phyloP scores from a whole-genome alignment of 192 early-diverging fungal genomes.

The Pilobolus umbonatus region DNA sequence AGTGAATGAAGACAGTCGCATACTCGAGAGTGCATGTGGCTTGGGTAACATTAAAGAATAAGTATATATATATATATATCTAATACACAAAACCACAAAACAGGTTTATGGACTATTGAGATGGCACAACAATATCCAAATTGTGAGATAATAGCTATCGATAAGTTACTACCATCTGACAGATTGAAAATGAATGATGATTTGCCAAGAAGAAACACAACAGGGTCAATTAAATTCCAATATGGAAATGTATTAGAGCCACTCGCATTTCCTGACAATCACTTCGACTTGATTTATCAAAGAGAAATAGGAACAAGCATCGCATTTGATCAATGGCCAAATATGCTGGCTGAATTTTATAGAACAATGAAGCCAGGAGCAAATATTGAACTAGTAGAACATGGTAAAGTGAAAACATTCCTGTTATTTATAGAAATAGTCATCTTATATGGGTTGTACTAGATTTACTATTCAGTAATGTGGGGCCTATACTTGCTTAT shows the following conservation, averaged over 20 bases:
- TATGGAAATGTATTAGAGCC: slow-evolving; percentile 33
- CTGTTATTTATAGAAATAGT: not conserved
- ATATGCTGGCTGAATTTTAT: slow-evolving; percentile 14
- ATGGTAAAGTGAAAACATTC: slow-evolving; percentile 10
- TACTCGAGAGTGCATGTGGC: slow-evolving; percentile 25
- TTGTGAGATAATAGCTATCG: slow-evolving; percentile 43
- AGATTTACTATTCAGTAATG: slow-evolving; percentile 20
- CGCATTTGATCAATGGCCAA: slow-evolving; percentile 16
- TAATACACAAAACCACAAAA: not conserved
- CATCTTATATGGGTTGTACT: not conserved
- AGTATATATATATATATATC: not conserved
- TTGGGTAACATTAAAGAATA: slow-evolving; percentile 6
- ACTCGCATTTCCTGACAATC: slow-evolving; percentile 37
- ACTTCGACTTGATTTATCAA: slow-evolving; percentile 45
- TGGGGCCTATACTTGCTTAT: slow-evolving; percentile 20
- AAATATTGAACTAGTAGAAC: slow-evolving; percentile 23
- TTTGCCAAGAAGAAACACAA: not conserved
- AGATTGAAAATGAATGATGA: too few species aligned
- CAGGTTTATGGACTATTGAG: slow-evolving; percentile 37
- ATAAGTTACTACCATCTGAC: slow-evolving; percentile 31
- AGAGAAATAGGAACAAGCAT: slow-evolving; percentile 20
- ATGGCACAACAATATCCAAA: slow-evolving; percentile 44
- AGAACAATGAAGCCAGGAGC: slow-evolving; percentile 22
- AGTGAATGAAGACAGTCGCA: not conserved
- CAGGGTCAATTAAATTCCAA: slow-evolving; percentile 1